Base-by-base conservation (phyloP, 2,329 filamentous ascomycete species). In the Cordyceps tenuipes region DNA sequence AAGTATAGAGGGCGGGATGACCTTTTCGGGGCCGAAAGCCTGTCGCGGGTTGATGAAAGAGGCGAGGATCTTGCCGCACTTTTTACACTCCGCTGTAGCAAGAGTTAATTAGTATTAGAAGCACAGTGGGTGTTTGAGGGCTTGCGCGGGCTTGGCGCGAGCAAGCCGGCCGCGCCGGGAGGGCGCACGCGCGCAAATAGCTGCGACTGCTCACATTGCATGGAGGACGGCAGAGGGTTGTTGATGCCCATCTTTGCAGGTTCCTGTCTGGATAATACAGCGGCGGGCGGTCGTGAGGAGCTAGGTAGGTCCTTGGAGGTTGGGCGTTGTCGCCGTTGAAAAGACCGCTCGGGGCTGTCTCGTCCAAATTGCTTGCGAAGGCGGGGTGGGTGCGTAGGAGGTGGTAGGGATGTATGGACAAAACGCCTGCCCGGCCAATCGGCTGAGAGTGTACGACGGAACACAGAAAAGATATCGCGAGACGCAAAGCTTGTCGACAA, bases 31-130 rank as follows among this genome's bases (percentile, higher is more conserved):
- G 6, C 93, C 91, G 73, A 97, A 96, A 21, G 93, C 79, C 78
- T 97, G 93, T 70, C 87, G 84, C 21, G 94, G 94, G 72, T 97
- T 94, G 72, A 97, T 84, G 73, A 99, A 99, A 13, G 92, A 96
- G 50, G 89, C 84, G 67, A 99, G 83, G 69, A 97, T 97, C 80
- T 96, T 96, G 71, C 89, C 89, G 72, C 91, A 94, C 77, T 99
- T 99, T 75, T 89, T 94, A 78, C 94, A 97, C 79, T 99, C 94
- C 79, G 91, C 93, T 97, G 75, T 23, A 66, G 39, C 44, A 12
- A 55, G 29, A 36, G 44, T 51, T 12, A 21, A 10, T 51, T 12
- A 21, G n/a, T 51, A 17, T 36, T 39, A 31, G 26, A 3, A 15
- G 10, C 5, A n/a, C 43, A 19, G n/a, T 21, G 6, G 9, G 17